Percentiles rank a stretch among this genome's conserved stretches.
Conservation (phyloP, 805 yeast genomes). For the Ogataea chonburiensis region DNA sequence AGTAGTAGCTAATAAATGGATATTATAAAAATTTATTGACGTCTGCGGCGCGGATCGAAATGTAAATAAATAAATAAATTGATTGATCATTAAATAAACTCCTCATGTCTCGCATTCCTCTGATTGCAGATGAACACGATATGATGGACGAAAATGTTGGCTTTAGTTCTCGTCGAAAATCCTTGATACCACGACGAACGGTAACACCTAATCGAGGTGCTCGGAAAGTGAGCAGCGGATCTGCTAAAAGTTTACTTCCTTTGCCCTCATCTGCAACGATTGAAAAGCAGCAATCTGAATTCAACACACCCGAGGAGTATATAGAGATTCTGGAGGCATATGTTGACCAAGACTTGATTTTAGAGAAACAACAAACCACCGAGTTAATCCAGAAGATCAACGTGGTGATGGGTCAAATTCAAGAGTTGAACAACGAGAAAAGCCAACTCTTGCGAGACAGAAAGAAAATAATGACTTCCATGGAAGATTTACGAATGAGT, state of each 20-base stretch:
- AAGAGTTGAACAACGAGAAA: slow-evolving; percentile 23
- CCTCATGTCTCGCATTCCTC: slow-evolving; percentile 1
- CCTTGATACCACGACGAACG: slow-evolving; percentile 16
- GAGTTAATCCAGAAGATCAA: slow-evolving; percentile 17
- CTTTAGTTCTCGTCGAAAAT: slow-evolving; percentile 4
- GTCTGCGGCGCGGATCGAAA: slow-evolving; percentile 5
- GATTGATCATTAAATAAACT: slow-evolving; percentile 5
- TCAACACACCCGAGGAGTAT: slow-evolving; percentile 20
- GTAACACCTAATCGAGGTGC: slow-evolving; percentile 4
- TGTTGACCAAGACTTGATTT: slow-evolving; percentile 24
- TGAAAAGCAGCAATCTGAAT: slow-evolving; percentile 1
- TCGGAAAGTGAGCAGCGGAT: slow-evolving; percentile 4
- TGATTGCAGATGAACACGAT: slow-evolving; percentile 1
- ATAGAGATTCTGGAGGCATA: slow-evolving; percentile 25
- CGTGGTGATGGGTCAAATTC: slow-evolving; percentile 18
- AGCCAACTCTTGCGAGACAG: slow-evolving; percentile 21
- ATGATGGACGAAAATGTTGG: slow-evolving; percentile 1
- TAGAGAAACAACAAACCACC: slow-evolving; percentile 24
- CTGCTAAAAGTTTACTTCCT: slow-evolving; percentile 13
- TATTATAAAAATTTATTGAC: not conserved
- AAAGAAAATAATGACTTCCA: slow-evolving; percentile 16
- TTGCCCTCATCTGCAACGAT: slow-evolving; percentile 6
- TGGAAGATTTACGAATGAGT: slow-evolving; percentile 18
- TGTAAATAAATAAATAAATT: slow-evolving; percentile 7
- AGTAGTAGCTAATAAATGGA: slow-evolving; percentile 6